Percentiles rank a stretch among this genome's conserved stretches.
These are phyloP conservation scores for Beauveria brongniartii DNA, from an alignment of 2,329 filamentous ascomycete genomes.

Conservation along the genomic window DNA sequence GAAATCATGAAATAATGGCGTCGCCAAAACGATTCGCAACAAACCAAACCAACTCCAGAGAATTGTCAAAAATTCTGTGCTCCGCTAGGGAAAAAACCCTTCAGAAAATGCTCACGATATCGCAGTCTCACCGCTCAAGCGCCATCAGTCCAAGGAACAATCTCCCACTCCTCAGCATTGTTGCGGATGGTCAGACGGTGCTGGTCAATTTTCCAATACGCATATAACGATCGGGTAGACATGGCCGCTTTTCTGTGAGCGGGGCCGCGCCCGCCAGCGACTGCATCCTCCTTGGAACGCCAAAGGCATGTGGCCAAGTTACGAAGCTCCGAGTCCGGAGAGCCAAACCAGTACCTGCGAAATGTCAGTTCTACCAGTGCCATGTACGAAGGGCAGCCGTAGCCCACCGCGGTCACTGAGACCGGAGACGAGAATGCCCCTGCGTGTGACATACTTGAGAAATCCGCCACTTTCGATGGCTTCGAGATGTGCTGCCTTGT, in stretches of 20 bases:
- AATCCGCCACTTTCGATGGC: conserved; percentile 73
- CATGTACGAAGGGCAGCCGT: background rate
- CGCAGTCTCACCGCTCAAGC: conserved; percentile 9
- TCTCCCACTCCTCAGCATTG: conserved; percentile 54
- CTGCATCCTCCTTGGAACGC: conserved; percentile 52
- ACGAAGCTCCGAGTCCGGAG: conserved; percentile 56
- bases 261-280: conserved; percentile 48
- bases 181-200: conserved; percentile 62
- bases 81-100: background rate
- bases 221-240: conserved; percentile 53
- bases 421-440: background rate
- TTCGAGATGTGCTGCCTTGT: conserved; percentile 72
- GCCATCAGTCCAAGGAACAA: conserved; percentile 46
- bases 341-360: conserved; percentile 77
- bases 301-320: conserved; percentile 79
- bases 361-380: background rate
- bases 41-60: background rate
- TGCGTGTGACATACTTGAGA: conserved; percentile 52
- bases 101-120: conserved; percentile 9
- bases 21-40: background rate
- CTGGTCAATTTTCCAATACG: conserved; percentile 63
- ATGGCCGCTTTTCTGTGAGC: conserved; percentile 59
- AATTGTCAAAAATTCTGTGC: background rate
- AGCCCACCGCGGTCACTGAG: background rate
- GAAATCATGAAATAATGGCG: conserved; percentile 7